Conservation (phyloP, 495 filamentous ascomycete species). For the Penicillium ucsense region DNA sequence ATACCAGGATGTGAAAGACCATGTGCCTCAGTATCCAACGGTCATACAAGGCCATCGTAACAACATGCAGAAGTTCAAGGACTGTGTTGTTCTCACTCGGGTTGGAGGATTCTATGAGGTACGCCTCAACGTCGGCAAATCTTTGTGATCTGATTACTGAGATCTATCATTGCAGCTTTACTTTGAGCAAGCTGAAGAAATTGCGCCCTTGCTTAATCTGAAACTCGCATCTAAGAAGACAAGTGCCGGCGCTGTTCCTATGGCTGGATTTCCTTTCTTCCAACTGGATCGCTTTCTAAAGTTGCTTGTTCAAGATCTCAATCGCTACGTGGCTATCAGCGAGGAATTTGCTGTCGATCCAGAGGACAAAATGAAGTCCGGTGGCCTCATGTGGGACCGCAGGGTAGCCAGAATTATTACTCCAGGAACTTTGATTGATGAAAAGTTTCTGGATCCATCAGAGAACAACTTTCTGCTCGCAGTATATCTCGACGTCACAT, state of each 20-base stretch:
- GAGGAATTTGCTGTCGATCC: slow-evolving; percentile 76
- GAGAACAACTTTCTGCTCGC: slow-evolving; percentile 87
- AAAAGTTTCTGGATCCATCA: slow-evolving; percentile 89
- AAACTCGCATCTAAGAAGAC: slow-evolving; percentile 80
- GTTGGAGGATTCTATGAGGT: slow-evolving; percentile 93
- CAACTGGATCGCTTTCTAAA: slow-evolving; percentile 89
- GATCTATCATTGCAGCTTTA: slow-evolving; percentile 49
- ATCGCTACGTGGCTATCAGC: slow-evolving; percentile 83
- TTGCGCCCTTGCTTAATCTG: slow-evolving; percentile 75
- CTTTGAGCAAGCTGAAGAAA: slow-evolving; percentile 84
- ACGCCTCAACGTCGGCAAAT: slow-evolving; percentile 1
- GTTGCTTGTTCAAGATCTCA: slow-evolving; percentile 80
- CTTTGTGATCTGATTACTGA: neutral
- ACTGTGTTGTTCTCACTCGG: slow-evolving; percentile 80
- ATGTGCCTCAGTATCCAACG: slow-evolving; percentile 63
- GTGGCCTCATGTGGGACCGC: slow-evolving; percentile 73
- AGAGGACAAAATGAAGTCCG: slow-evolving; percentile 55
- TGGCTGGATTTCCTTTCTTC: slow-evolving; percentile 91
- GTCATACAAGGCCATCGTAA: slow-evolving; percentile 82
- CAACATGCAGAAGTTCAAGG: slow-evolving; percentile 83
- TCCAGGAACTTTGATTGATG: slow-evolving; percentile 91
- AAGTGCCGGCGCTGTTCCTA: slow-evolving; percentile 62
- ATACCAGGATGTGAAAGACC: slow-evolving; percentile 35
- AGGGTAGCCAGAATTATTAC: slow-evolving; percentile 81
- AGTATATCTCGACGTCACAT: slow-evolving; percentile 43